Evolutionary conservation across 2,329 filamentous ascomycete species (phyloP), one percentile per base, ranked within the genome.

Genomic region (Aplosporella prunicola): DNA sequence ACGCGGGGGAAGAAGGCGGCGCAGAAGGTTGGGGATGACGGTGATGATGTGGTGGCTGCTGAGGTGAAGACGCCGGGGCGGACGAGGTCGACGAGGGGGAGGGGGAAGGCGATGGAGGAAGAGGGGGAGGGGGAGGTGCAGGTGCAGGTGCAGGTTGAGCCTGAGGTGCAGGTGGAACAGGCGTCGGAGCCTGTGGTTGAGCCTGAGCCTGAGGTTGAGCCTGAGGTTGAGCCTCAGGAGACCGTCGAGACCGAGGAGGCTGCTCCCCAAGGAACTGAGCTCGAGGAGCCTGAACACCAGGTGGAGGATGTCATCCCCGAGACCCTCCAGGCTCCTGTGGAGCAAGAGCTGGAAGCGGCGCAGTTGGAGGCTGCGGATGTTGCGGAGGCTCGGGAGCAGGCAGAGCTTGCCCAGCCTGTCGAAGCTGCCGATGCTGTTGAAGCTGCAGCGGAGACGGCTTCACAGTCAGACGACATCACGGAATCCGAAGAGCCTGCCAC

Each of bases 171-270:
- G 10, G 41, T 28, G 4, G 48, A 51, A n/a, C n/a, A n/a, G n/a
- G n/a, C n/a, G n/a, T n/a, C n/a, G n/a, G n/a, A n/a, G n/a, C n/a
- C n/a, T n/a, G n/a, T n/a, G n/a, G n/a, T n/a, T n/a, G n/a, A n/a
- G n/a, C n/a, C n/a, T n/a, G n/a, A n/a, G 17, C 46, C 49, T 11
- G 52, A 52, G 14, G 43, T 47, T 9, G 44, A 46, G 28, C n/a
- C 34, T 13, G 48, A 45, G 3, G 45, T 51, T 20, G 33, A 41
- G 9, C 43, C 40, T 16, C 28, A 42, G 15, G 44, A 44, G 5
- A 39, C 47, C 8, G 50, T 52, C n/a, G n/a, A n/a, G n/a, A n/a
- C 18, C 11, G 29, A 30, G 24, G 24, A 20, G 14, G 9, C 9
- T 3, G 15, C 30, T 9, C 18, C 7, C 13, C 24, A 17, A 5